These are phyloP conservation scores for Albizia julibrissin DNA, from an alignment of 306 rosid genomes.

Conservation along the genomic window DNA sequence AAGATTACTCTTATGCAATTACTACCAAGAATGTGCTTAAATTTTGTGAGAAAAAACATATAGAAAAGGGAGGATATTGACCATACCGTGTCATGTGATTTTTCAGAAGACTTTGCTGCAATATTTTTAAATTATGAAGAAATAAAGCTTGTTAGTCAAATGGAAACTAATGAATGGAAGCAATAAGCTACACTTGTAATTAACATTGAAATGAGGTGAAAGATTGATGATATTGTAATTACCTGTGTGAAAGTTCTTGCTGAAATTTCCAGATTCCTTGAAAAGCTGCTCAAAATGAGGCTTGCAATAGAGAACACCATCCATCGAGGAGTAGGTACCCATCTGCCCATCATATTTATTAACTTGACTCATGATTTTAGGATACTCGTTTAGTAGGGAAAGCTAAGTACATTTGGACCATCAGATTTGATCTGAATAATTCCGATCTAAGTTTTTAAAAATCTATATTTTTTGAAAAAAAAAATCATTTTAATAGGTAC, in stretches of 20 bases:
- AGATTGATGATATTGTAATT: not conserved
- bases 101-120: conserved; percentile 77
- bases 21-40: not conserved
- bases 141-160: conserved; percentile 26
- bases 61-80: conserved; percentile 24
- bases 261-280: conserved; percentile 98
- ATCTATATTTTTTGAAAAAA: too few relatives aligned
- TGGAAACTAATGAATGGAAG: not conserved
- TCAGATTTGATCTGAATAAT: too few relatives aligned
- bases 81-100: conserved; percentile 60
- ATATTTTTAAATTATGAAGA: conserved; percentile 28
- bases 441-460: too few relatives aligned
- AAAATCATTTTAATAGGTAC: too few relatives aligned
- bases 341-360: conserved; percentile 48
- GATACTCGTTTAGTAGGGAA: too few relatives aligned
- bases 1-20: not conserved
- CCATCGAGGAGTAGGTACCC: conserved; percentile 97
- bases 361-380: not conserved
- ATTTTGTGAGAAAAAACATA: not conserved
- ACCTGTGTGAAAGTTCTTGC: conserved; percentile 85
- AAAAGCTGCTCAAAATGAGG: conserved; percentile 95
- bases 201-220: not conserved
- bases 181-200: not conserved
- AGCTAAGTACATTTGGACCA: too few relatives aligned
- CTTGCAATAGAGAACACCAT: conserved; percentile 90